Base-by-base conservation (phyloP, 352 stramenopile species). In the Phytophthora pini region DNA sequence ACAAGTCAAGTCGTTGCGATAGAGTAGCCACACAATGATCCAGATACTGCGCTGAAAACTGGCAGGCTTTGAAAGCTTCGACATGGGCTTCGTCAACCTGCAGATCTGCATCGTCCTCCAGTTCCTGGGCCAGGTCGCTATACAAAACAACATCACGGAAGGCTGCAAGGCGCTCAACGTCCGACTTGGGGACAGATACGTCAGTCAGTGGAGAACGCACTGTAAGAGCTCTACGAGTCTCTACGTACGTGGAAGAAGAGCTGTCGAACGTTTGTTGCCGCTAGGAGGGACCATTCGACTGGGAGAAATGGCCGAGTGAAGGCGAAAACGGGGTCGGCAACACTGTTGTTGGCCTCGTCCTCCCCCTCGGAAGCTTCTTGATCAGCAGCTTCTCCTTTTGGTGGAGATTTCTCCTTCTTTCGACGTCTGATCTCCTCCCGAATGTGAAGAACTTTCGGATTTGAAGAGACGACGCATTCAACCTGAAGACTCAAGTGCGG, bases 31-130 rank as follows among this genome's bases (percentile, higher is more conserved):
- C 70, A 38, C 86, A 94, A 17, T 88, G 73, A 15, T 82, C 72
- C 2, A 94, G 57, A 61, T 94, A 94, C 57, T 94, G 86, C 1
- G 79, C 77, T 8, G 86, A 87, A 13, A 86, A 76, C 44, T 93
- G 84, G 7, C 66, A 77, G 38, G 82, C 15, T 34, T 76, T 74
- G 48, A 93, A 92, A 1, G 86, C 82, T 11, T 62, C 41, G 5
- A 83, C 32, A 17, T 89, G 66, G 22, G 62, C 66, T 11, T 87
- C 70, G 27, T 93, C 57, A 5, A 93, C 74, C 27, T 81, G 64
- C 1, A 94, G 62, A 5, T 71, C 72, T 15, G 81, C 70, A 41
- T 89, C 74, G 1, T 84, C 60, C 10, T 82, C 58, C 24, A 90
- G 57, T 34, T 90, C 81, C n/a, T 29, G 55, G 5, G 70, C 55